Evolutionary conservation across 495 filamentous ascomycete species (phyloP).

Genomic region (Hypoxylon cercidicola): DNA sequence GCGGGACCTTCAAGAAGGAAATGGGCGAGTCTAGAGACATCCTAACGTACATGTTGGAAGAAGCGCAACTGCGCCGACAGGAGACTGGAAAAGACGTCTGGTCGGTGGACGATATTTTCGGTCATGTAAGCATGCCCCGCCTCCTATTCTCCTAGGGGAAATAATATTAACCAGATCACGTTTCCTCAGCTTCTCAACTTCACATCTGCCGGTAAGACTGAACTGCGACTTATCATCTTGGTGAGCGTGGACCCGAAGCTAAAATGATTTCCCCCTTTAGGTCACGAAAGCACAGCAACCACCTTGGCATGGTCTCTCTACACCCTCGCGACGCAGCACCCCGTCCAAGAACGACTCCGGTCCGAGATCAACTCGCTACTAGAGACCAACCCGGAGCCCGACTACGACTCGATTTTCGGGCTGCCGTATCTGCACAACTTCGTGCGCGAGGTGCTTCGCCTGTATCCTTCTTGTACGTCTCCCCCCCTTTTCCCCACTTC

Average conservation of each 20-base stretch:
- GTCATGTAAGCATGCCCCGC: slow-evolving; percentile 27
- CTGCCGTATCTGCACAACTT: slow-evolving; percentile 54
- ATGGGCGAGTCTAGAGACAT: slow-evolving; percentile 36
- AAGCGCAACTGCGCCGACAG: slow-evolving; percentile 25
- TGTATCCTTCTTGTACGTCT: slow-evolving; percentile 48
- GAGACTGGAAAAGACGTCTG: slow-evolving; percentile 37
- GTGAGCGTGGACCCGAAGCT: not conserved
- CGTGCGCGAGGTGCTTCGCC: slow-evolving; percentile 51
- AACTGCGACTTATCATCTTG: not conserved
- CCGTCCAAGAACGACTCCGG: slow-evolving; percentile 42
- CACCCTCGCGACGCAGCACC: slow-evolving; percentile 26
- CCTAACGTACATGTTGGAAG: slow-evolving; percentile 43
- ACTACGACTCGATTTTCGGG: slow-evolving; percentile 47
- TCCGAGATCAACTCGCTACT: slow-evolving; percentile 40
- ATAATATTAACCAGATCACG: not conserved
- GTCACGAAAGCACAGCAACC: slow-evolving; percentile 43
- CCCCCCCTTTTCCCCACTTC: not conserved
- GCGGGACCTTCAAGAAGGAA: slow-evolving; percentile 27
- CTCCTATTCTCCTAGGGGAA: not conserved
- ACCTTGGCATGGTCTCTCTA: slow-evolving; percentile 41
- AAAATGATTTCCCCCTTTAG: slow-evolving; percentile 4
- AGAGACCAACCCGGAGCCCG: slow-evolving; percentile 36
- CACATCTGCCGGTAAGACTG: slow-evolving; percentile 32
- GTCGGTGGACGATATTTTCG: slow-evolving; percentile 41
- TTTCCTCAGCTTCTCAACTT: slow-evolving; percentile 30